Evolutionary conservation across 148 eudicot genomes (phyloP).

Genomic region (Cornus controversa): DNA sequence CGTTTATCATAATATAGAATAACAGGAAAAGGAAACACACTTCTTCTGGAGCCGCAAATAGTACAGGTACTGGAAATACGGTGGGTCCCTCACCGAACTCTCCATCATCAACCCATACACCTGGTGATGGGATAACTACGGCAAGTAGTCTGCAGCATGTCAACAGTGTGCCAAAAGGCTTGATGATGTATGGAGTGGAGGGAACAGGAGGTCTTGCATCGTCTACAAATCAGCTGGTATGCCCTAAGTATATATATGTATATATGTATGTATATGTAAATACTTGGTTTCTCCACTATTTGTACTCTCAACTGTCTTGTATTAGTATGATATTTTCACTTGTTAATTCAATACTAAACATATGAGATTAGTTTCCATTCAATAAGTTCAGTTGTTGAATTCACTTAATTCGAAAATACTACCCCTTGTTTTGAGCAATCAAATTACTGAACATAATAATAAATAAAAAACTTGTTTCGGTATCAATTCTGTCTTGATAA

Average conservation of each 20-base stretch:
- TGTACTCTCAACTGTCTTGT: background rate
- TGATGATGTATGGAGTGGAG: slow-evolving; percentile 88
- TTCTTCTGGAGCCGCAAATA: slow-evolving; percentile 98
- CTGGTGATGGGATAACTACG: slow-evolving; percentile 84
- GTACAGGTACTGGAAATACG: slow-evolving; percentile 98
- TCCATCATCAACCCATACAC: slow-evolving; percentile 93
- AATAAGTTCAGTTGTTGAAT: background rate
- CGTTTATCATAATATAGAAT: slow-evolving; percentile 40
- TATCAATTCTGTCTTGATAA: background rate
- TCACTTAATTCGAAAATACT: background rate
- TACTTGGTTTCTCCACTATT: background rate
- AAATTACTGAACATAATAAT: background rate
- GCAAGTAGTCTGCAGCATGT: slow-evolving; percentile 73
- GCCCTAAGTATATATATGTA: background rate
- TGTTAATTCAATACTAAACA: background rate
- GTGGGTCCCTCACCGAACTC: slow-evolving; percentile 94
- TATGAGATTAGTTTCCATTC: background rate
- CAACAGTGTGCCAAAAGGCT: slow-evolving; percentile 70
- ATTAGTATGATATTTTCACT: background rate
- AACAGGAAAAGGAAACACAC: slow-evolving; percentile 91
- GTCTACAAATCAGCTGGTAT: slow-evolving; percentile 95
- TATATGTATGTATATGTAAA: background rate
- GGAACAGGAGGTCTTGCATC: slow-evolving; percentile 85
- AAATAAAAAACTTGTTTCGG: background rate
- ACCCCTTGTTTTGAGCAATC: background rate